Base-by-base conservation (phyloP, 192 early-diverging fungal genomes). In the Backusella parvicylindrica region DNA sequence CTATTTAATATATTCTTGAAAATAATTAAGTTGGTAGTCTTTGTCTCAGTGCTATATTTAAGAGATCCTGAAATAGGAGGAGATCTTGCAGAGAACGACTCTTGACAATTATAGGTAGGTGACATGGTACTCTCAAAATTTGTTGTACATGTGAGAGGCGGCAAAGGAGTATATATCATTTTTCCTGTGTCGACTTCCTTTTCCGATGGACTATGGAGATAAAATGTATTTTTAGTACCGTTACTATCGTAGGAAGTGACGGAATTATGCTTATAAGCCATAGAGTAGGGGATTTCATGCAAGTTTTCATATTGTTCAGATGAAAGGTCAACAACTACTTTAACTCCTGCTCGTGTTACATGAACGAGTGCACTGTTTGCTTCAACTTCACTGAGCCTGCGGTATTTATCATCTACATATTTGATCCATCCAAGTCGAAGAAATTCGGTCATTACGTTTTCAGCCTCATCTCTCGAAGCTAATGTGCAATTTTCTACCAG, bases 1-100 rank as follows among this genome's bases (percentile, higher is more conserved):
- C 85, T 86, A 8, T 82, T 80, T 0, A 92, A 74, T 69, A 94
- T 93, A 11, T 81, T 77, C 36, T 83, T 84, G 18, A 94, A 83
- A 15, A 86, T 84, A 6, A 81, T 81, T 1, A 84, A 75, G 72
- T 90, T 89, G 30, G 86, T 86, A 12, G 81, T 74, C 35, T 82
- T 81, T 30, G 30, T 28, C 68, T 81, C 79, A n/a, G 23, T 36
- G 33, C 16, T 15, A 28, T n/a, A 16, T 37, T 2, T 13, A 63
- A 35, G 6, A 3, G 50, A 26, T 3, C 2, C 9, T 60, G 49
- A 6, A 18, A 33, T 16, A 21, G 47, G 35, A 15, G 21, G 23
- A 28, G 53, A 28, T 28, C 11, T 60, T 3, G 26, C 23, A 28
- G 53, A 13, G 26, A 26, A 60, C 53, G 53, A 28, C 28, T 60